Conservation (phyloP, 192 early-diverging fungal genomes). For the Coemansia aciculifera region DNA sequence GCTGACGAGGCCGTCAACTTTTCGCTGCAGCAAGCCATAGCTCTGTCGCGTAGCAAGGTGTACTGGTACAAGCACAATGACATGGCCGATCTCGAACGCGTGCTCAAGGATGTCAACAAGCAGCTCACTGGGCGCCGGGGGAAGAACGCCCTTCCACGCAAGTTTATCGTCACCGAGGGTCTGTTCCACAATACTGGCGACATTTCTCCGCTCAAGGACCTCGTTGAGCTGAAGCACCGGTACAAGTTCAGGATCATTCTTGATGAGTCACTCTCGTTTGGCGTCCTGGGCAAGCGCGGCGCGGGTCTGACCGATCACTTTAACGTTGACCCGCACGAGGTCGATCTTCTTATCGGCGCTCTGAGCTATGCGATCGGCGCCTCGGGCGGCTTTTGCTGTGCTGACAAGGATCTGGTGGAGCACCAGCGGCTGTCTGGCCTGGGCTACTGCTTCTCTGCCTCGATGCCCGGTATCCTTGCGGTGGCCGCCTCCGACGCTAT, state of each 20-base stretch:
- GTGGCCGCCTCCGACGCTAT: slow-evolving; percentile 86
- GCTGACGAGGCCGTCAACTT: slow-evolving; percentile 90
- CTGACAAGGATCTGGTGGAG: slow-evolving; percentile 80
- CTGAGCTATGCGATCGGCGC: slow-evolving; percentile 77
- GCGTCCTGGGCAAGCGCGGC: slow-evolving; percentile 83
- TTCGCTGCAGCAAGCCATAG: slow-evolving; percentile 85
- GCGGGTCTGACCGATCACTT: slow-evolving; percentile 85
- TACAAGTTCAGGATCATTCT: slow-evolving; percentile 97
- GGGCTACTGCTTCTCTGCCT: slow-evolving; percentile 92
- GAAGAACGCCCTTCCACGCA: slow-evolving; percentile 78
- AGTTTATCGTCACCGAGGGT: slow-evolving; percentile 94
- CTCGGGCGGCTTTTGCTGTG: slow-evolving; percentile 92
- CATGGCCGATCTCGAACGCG: slow-evolving; percentile 88
- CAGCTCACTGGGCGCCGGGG: slow-evolving; percentile 65
- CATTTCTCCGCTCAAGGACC: slow-evolving; percentile 74
- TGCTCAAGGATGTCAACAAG: slow-evolving; percentile 71
- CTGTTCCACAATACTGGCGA: slow-evolving; percentile 86
- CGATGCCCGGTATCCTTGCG: slow-evolving; percentile 90
- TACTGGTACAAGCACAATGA: slow-evolving; percentile 97
- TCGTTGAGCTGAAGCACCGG: slow-evolving; percentile 88
- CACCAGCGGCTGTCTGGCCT: slow-evolving; percentile 89
- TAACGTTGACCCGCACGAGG: slow-evolving; percentile 66
- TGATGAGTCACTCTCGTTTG: slow-evolving; percentile 90
- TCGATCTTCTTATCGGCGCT: slow-evolving; percentile 89
- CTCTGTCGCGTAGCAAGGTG: slow-evolving; percentile 87